Evolutionary conservation across 805 yeast genomes (phyloP), one percentile per base, ranked within the genome.

Genomic region (Kodamaea jinghongensis): DNA sequence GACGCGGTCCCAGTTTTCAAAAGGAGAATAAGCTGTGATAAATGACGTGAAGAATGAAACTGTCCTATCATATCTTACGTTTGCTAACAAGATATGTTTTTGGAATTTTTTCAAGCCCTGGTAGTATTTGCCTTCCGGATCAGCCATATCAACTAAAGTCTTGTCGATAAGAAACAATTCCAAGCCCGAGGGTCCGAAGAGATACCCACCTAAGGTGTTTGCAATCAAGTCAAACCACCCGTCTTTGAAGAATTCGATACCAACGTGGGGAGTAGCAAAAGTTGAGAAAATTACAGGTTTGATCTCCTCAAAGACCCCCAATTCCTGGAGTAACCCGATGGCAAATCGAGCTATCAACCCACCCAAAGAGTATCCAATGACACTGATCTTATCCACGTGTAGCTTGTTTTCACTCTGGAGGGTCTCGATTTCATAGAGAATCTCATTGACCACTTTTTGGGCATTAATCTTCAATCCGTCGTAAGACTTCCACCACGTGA

Each of bases 21-120:
- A 89, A 1, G 96, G 96, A 40, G 86, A 79, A 44, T 72, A 75
- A 22, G 80, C 72, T 3, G 91, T 72, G 42, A 91, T 83, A 58
- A 71, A 89, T 0, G 95, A 73, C 0, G 97, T 87, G 63, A 79
- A 86, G 58, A 88, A 91, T 11, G 91, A 83, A 6, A 90, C 98
- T 0, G 95, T 78, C 43, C 96, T 71, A 60, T 90, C 98, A 54
- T 86, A 81, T 41, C 80, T 72, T 16, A 83, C 73, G 61, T 91
- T 90, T 7, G 96, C 89, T 41, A 88, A 66, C 2, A 79, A 56
- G 3, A 77, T 65, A 39, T 83, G 72, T 40, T 73, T 70, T 44
- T 78, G 63, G 57, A 90, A 90, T 42, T 50, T 54, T 8, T 53
- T 41, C 36, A 90, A 66, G 0, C 86, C 95, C 38, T 72, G 59